Conservation (phyloP, 164 flowering plant species). For the Pachysandra terminalis region DNA sequence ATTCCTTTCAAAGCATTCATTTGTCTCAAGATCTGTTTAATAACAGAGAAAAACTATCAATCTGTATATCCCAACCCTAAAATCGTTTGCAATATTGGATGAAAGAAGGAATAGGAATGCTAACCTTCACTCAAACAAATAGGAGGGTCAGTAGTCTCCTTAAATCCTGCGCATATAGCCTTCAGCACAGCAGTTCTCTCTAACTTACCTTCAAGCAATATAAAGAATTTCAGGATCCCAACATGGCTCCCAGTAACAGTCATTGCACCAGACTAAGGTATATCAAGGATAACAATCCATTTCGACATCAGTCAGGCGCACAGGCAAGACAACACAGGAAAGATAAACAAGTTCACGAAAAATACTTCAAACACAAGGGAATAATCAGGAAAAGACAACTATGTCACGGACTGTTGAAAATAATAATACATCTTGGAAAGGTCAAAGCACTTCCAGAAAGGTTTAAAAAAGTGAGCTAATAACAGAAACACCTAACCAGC, state of each 20-base stretch:
- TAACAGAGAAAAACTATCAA: neutral
- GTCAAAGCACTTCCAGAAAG: too few relatives aligned
- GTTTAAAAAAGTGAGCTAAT: too few relatives aligned
- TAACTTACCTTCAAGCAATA: constrained; percentile 58
- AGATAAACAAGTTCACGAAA: too few relatives aligned
- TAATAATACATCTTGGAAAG: too few relatives aligned
- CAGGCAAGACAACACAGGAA: too few relatives aligned
- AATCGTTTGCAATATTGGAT: neutral
- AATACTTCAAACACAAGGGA: too few relatives aligned
- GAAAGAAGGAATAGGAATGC: constrained; percentile 1
- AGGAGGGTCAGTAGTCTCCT: constrained; percentile 67
- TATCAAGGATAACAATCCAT: too few relatives aligned
- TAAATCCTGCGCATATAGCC: constrained; percentile 24
- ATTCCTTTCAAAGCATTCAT: constrained; percentile 76
- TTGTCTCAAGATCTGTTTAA: constrained; percentile 70
- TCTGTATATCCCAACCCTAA: neutral
- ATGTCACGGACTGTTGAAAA: too few relatives aligned
- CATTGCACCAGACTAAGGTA: neutral
- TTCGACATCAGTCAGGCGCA: too few relatives aligned
- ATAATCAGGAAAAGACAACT: too few relatives aligned
- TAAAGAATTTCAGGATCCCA: neutral
- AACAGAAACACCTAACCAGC: too few relatives aligned
- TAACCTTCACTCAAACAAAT: constrained; percentile 51
- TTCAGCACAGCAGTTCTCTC: constrained; percentile 75
- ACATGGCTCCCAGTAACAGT: neutral